A percentile compares a stretch with the other conserved stretches of the same genome.
Conservation (phyloP, 352 stramenopile genomes). For the Pythium scleroteichum region DNA sequence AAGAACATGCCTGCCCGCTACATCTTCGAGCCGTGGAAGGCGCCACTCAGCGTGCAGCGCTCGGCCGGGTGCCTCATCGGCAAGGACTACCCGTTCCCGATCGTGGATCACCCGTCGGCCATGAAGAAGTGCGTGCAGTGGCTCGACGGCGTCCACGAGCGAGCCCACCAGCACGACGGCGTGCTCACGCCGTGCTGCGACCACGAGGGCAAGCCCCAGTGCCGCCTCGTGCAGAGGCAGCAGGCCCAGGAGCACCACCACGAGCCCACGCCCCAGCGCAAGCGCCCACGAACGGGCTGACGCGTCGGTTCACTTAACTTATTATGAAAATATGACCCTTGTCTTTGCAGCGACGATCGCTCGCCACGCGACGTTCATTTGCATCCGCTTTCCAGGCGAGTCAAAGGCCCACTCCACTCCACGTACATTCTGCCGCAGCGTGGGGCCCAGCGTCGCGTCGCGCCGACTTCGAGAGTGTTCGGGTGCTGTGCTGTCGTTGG, state of each 20-base stretch:
- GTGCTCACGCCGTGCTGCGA: slow-evolving; percentile 28
- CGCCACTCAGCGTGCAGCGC: slow-evolving; percentile 85
- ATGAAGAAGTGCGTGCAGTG: slow-evolving; percentile 91
- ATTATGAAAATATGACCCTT: slow-evolving; percentile 7
- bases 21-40: slow-evolving; percentile 98
- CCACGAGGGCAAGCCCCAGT: slow-evolving; percentile 18
- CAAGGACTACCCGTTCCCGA: slow-evolving; percentile 94
- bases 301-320: slow-evolving; percentile 3
- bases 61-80: slow-evolving; percentile 87
- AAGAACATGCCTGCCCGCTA: slow-evolving; percentile 92
- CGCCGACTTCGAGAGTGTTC: too few relatives aligned
- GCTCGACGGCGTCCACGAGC: slow-evolving; percentile 67
- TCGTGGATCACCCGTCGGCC: slow-evolving; percentile 91
- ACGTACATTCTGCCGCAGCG: too few relatives aligned
- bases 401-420: too few relatives aligned
- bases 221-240: slow-evolving; percentile 15
- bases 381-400: too few relatives aligned
- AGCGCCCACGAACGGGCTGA: slow-evolving; percentile 2
- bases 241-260: slow-evolving; percentile 6
- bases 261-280: background rate
- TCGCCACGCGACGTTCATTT: too few relatives aligned
- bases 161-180: slow-evolving; percentile 28
- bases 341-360: too few relatives aligned
- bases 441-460: too few relatives aligned
- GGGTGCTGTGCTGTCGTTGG: too few relatives aligned